Evolutionary conservation across 2,329 filamentous ascomycete genomes (phyloP).

Genomic region (Botrytis squamosa): DNA sequence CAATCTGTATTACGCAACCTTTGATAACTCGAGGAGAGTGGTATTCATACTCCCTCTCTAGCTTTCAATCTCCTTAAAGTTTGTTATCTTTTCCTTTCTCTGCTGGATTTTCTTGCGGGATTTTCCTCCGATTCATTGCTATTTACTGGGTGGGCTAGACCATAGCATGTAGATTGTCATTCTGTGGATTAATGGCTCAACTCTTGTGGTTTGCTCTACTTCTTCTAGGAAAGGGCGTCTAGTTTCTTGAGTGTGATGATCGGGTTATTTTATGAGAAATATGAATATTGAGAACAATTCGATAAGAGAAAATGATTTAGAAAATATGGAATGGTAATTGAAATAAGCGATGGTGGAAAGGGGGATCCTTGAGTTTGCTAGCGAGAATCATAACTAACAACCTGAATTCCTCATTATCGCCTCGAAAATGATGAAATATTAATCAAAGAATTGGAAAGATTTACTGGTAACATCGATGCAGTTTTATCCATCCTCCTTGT

Average conservation of each 20-base stretch:
- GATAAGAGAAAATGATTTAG: background rate
- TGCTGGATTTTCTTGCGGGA: too few relatives aligned
- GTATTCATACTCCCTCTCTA: background rate
- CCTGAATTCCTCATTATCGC: background rate
- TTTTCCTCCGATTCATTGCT: background rate
- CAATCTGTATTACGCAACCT: background rate
- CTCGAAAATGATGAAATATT: background rate
- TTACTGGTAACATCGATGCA: background rate
- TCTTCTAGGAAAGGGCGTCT: background rate
- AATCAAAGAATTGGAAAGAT: background rate
- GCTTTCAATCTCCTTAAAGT: background rate
- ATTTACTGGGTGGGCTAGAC: background rate
- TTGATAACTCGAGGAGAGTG: background rate
- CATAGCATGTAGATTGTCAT: background rate
- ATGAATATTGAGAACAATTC: background rate
- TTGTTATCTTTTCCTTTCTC: background rate
- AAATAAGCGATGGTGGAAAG: background rate
- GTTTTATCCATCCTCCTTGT: fast-evolving
- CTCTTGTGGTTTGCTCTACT: fast-evolving
- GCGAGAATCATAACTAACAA: background rate
- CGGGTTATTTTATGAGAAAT: fast-evolving
- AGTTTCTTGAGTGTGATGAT: background rate
- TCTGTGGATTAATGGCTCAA: background rate
- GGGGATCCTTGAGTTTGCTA: background rate
- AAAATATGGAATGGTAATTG: background rate